Conservation (phyloP, 176 grass and related monocot genomes). For the Ananas comosus region DNA sequence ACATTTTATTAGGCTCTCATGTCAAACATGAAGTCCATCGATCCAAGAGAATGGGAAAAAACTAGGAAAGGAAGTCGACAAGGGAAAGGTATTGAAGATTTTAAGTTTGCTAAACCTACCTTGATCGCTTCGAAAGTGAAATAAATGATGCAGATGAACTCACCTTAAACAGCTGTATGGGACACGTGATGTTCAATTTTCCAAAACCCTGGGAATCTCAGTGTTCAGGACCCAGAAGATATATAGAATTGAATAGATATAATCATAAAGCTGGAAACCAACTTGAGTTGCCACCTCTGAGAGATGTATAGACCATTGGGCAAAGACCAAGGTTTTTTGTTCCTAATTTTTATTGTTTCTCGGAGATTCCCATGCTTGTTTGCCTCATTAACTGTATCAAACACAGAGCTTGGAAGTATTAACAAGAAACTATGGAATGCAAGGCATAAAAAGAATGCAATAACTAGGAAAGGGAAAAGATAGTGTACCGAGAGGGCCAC, state of each 20-base stretch:
- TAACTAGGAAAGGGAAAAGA: not conserved
- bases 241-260: not conserved
- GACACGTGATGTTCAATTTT: not conserved
- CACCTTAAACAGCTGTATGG: not conserved
- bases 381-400: slow-evolving; percentile 8
- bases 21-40: too few species aligned
- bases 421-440: not conserved
- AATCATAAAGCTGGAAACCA: slow-evolving; percentile 3
- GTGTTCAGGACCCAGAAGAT: not conserved
- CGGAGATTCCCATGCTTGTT: not conserved
- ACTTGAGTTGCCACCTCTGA: not conserved
- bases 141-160: not conserved
- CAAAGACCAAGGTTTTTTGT: not conserved
- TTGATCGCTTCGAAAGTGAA: not conserved
- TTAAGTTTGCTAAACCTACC: not conserved
- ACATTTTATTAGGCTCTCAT: too few species aligned
- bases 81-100: not conserved
- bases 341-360: not conserved
- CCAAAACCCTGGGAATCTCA: not conserved
- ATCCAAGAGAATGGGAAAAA: too few species aligned
- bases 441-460: not conserved
- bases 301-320: not conserved
- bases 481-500: not conserved
- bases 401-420: not conserved
- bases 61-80: not conserved